A percentile compares a stretch with the other conserved stretches of the same genome.
These are phyloP conservation scores for Cercis canadensis DNA, from an alignment of 306 rosid genomes.

Conservation along the genomic window DNA sequence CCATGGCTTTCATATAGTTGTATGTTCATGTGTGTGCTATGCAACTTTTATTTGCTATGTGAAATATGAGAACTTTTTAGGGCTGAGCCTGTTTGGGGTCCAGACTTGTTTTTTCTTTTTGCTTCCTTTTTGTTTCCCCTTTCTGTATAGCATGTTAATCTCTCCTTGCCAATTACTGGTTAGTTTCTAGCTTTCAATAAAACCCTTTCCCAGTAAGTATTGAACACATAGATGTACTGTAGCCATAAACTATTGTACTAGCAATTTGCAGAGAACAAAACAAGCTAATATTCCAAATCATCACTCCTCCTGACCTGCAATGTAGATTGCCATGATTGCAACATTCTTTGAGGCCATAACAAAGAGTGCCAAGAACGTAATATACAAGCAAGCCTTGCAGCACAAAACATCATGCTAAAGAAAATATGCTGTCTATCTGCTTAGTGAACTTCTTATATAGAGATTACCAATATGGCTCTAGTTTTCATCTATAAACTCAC, in stretches of 20 bases:
- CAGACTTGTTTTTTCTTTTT: conserved; percentile 6
- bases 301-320: conserved; percentile 1
- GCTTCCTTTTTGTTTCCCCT: background rate
- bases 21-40: conserved; percentile 6
- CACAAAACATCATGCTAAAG: background rate
- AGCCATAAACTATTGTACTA: background rate
- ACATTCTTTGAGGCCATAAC: conserved; percentile 5
- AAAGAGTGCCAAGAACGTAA: background rate
- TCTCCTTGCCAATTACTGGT: too few species aligned
- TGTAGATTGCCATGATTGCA: conserved; percentile 4
- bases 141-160: too few species aligned
- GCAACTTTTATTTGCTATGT: conserved; percentile 16
- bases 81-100: conserved; percentile 8
- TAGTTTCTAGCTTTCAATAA: too few species aligned
- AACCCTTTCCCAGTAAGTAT: too few species aligned
- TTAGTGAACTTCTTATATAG: conserved; percentile 1
- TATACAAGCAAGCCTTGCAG: too few species aligned
- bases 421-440: conserved; percentile 2
- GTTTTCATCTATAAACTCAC: background rate
- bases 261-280: conserved; percentile 25
- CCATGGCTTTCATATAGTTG: too few species aligned
- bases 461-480: background rate
- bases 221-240: too few species aligned
- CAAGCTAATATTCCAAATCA: conserved; percentile 16
- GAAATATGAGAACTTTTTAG: conserved; percentile 3